A percentile compares a stretch with the other conserved stretches of the same genome.
phyloP scores from a whole-genome alignment of 371 early-diverging fungal genomes.

The Parasitella parasitica region DNA sequence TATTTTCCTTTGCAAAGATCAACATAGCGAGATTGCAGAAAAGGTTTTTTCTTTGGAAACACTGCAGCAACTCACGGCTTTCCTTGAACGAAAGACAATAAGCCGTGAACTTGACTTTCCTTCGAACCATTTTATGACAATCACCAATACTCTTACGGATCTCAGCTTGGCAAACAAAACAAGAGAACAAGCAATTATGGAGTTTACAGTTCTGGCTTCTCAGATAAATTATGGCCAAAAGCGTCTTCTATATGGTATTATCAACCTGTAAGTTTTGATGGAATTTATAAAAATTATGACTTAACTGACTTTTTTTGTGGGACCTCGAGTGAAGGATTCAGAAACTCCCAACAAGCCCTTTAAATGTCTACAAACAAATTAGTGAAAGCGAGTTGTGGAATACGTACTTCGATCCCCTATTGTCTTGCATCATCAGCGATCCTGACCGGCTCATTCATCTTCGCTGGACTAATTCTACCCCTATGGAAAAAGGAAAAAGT shows the following conservation, averaged over 20 bases:
- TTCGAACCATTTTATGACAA: constrained; percentile 8
- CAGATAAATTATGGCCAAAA: constrained; percentile 15
- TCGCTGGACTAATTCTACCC: constrained; percentile 28
- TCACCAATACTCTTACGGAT: background rate
- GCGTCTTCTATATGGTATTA: constrained; percentile 4
- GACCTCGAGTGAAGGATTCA: background rate
- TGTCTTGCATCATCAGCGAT: constrained; percentile 11
- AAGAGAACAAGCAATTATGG: constrained; percentile 10
- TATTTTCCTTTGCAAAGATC: constrained; percentile 20
- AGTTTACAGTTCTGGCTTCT: constrained; percentile 20
- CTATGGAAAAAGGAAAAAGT: constrained; percentile 24
- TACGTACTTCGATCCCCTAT: constrained; percentile 27
- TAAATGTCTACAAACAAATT: constrained; percentile 6
- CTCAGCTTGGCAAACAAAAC: constrained; percentile 6
- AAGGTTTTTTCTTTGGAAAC: constrained; percentile 15
- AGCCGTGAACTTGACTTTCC: constrained; percentile 10
- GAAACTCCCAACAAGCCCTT: constrained; percentile 1
- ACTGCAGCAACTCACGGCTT: constrained; percentile 17
- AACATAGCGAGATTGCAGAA: constrained; percentile 26
- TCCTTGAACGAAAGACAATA: constrained; percentile 17
- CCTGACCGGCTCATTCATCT: constrained; percentile 25
- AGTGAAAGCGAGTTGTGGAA: constrained; percentile 21
- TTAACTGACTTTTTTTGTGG: background rate
- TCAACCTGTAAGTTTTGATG: constrained; percentile 3
- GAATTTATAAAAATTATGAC: constrained; percentile 11